These are phyloP conservation scores for Lentinula guzmanii DNA, from an alignment of 768 basidiomycete species.

Conservation along the genomic window DNA sequence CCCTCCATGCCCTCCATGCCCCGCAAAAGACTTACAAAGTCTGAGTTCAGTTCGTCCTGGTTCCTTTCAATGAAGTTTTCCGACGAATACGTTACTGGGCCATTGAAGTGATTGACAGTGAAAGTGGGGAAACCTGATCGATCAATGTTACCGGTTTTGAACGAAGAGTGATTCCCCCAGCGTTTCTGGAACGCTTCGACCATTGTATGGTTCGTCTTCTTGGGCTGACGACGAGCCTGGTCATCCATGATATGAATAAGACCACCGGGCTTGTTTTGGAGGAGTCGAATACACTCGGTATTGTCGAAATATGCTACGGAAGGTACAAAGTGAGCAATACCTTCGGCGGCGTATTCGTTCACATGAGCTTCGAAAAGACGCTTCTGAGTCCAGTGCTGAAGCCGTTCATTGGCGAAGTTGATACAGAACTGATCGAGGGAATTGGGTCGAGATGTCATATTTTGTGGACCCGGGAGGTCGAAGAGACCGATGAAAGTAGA, in stretches of 20 bases:
- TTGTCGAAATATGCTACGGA: slow-evolving; percentile 85
- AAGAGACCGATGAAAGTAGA: slow-evolving; percentile 88
- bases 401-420: slow-evolving; percentile 92
- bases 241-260: slow-evolving; percentile 98
- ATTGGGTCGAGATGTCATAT: slow-evolving; percentile 81
- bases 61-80: slow-evolving; percentile 89
- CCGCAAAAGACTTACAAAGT: slow-evolving; percentile 85
- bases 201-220: slow-evolving; percentile 93
- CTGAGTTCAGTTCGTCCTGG: slow-evolving; percentile 83
- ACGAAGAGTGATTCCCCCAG: slow-evolving; percentile 90
- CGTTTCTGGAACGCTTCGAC: slow-evolving; percentile 91
- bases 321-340: slow-evolving; percentile 64
- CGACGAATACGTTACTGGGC: slow-evolving; percentile 85
- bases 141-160: slow-evolving; percentile 76
- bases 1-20: slow-evolving; percentile 63
- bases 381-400: slow-evolving; percentile 79
- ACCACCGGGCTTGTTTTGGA: slow-evolving; percentile 85
- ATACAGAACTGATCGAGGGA: slow-evolving; percentile 95
- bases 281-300: slow-evolving; percentile 77
- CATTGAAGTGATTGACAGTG: slow-evolving; percentile 88
- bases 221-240: slow-evolving; percentile 77
- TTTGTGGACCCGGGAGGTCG: slow-evolving; percentile 91
- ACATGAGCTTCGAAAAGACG: slow-evolving; percentile 76
- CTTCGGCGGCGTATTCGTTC: slow-evolving; percentile 80
- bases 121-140: slow-evolving; percentile 81